phyloP scores from a whole-genome alignment of 768 basidiomycete genomes.

The Leucocoprinus leucothites region DNA sequence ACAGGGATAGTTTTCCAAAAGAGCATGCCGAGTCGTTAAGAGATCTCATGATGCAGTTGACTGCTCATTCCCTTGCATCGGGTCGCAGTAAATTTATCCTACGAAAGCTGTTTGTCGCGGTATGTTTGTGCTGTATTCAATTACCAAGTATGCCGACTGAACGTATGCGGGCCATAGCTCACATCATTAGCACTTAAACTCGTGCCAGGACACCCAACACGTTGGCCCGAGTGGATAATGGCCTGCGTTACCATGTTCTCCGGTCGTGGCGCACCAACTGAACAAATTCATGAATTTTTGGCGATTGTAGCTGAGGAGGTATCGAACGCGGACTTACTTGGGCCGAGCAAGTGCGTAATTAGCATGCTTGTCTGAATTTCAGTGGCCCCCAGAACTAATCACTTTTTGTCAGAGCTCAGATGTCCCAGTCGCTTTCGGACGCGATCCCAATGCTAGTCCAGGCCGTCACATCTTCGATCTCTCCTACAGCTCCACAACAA shows the following conservation, averaged over 20 bases:
- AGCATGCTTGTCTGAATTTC: background rate
- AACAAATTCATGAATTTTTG: slow-evolving; percentile 70
- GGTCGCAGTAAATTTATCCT: slow-evolving; percentile 69
- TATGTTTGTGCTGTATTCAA: slow-evolving; percentile 34
- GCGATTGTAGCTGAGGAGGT: slow-evolving; percentile 86
- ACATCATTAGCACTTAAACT: slow-evolving; percentile 72
- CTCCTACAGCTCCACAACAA: slow-evolving; percentile 27
- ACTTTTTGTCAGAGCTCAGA: slow-evolving; percentile 44
- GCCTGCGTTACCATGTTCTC: slow-evolving; percentile 63
- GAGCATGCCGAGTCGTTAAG: slow-evolving; percentile 58
- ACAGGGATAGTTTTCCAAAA: slow-evolving; percentile 72
- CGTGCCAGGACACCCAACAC: slow-evolving; percentile 51
- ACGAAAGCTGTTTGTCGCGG: slow-evolving; percentile 85
- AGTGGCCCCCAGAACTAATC: background rate
- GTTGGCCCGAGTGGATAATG: slow-evolving; percentile 78
- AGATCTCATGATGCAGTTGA: slow-evolving; percentile 67
- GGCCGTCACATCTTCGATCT: slow-evolving; percentile 60
- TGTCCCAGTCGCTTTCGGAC: slow-evolving; percentile 62
- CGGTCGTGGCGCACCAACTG: slow-evolving; percentile 51
- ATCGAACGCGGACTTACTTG: slow-evolving; percentile 68
- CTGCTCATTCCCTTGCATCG: slow-evolving; percentile 58
- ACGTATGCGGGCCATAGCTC: slow-evolving; percentile 39
- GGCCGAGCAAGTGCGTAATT: slow-evolving; percentile 62
- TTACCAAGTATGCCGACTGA: slow-evolving; percentile 9
- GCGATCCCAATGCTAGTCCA: slow-evolving; percentile 71